Conservation (phyloP, 2,329 filamentous ascomycete genomes). For the Alternaria hordeiaustralica region DNA sequence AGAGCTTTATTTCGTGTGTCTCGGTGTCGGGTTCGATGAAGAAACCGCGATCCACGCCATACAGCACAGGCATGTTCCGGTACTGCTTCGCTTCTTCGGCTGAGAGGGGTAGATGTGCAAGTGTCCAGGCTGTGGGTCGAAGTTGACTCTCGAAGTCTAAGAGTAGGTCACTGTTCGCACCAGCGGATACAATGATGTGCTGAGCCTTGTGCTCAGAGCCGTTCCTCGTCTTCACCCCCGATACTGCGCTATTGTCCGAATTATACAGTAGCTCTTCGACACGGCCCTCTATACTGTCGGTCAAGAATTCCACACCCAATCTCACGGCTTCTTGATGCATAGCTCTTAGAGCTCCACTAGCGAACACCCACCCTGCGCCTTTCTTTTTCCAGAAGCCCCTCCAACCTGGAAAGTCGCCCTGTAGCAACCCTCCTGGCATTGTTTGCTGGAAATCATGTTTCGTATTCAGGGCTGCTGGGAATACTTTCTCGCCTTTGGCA, state of each 20-base stretch:
- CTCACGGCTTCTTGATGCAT: slow-evolving; percentile 54
- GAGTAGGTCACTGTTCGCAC: slow-evolving; percentile 56
- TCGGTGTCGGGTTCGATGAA: slow-evolving; percentile 58
- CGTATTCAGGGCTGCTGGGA: slow-evolving; percentile 47
- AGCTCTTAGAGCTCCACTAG: slow-evolving; percentile 56
- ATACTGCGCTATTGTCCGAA: slow-evolving; percentile 40
- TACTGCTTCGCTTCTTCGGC: slow-evolving; percentile 55
- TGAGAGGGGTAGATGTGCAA: slow-evolving; percentile 59
- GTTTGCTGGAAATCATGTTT: slow-evolving; percentile 57
- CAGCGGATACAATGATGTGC: slow-evolving; percentile 57
- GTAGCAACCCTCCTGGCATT: slow-evolving; percentile 61
- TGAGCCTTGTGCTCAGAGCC: slow-evolving; percentile 52
- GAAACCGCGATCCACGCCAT: slow-evolving; percentile 58
- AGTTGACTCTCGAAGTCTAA: slow-evolving; percentile 61
- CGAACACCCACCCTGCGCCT: slow-evolving; percentile 62
- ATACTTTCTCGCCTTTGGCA: slow-evolving; percentile 40
- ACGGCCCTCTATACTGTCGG: slow-evolving; percentile 48
- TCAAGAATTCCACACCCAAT: slow-evolving; percentile 57
- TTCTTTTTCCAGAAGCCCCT: slow-evolving; percentile 56
- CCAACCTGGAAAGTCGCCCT: slow-evolving; percentile 59
- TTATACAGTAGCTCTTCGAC: slow-evolving; percentile 48
- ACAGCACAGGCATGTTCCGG: slow-evolving; percentile 57
- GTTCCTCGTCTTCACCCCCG: slow-evolving; percentile 54
- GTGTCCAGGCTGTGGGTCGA: slow-evolving; percentile 62
- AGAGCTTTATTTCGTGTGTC: slow-evolving; percentile 56